Conservation (phyloP, 495 filamentous ascomycete genomes). For the Neurospora hispaniola region DNA sequence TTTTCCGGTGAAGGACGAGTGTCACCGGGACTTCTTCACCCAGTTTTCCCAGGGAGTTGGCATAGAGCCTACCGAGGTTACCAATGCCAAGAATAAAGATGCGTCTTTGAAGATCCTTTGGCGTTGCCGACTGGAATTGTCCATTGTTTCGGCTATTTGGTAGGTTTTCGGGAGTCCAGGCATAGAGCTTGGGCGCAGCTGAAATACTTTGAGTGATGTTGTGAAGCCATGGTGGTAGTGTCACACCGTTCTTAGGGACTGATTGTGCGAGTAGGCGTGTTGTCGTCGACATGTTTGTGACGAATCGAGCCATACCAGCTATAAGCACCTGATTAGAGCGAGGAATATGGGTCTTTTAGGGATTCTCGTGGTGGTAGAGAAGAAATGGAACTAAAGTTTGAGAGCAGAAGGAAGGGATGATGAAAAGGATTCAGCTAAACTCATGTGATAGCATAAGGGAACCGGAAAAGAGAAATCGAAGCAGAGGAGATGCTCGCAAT, state of each 20-base stretch:
- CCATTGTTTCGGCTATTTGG: neutral
- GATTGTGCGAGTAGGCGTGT: neutral
- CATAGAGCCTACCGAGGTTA: slow-evolving; percentile 41
- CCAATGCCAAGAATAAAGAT: slow-evolving; percentile 43
- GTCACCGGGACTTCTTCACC: slow-evolving; percentile 29
- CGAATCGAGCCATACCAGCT: neutral
- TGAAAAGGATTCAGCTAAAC: neutral
- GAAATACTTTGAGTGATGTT: neutral
- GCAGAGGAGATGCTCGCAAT: neutral
- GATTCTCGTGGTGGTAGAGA: neutral
- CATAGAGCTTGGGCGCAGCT: slow-evolving; percentile 19
- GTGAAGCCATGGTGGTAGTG: slow-evolving; percentile 2
- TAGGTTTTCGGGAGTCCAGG: slow-evolving; percentile 22
- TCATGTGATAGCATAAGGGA: neutral
- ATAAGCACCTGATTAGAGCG: neutral
- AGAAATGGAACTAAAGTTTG: neutral
- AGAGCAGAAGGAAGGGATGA: neutral
- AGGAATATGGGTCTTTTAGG: neutral
- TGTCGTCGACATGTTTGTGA: neutral
- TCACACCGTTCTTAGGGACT: neutral
- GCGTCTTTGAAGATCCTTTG: slow-evolving; percentile 1
- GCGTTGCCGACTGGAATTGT: neutral
- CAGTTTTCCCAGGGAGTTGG: slow-evolving; percentile 22
- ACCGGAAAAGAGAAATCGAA: neutral
- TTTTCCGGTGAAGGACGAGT: slow-evolving; percentile 34